Evolutionary conservation across 495 filamentous ascomycete genomes (phyloP).

Genomic region (Penicillium steckii): DNA sequence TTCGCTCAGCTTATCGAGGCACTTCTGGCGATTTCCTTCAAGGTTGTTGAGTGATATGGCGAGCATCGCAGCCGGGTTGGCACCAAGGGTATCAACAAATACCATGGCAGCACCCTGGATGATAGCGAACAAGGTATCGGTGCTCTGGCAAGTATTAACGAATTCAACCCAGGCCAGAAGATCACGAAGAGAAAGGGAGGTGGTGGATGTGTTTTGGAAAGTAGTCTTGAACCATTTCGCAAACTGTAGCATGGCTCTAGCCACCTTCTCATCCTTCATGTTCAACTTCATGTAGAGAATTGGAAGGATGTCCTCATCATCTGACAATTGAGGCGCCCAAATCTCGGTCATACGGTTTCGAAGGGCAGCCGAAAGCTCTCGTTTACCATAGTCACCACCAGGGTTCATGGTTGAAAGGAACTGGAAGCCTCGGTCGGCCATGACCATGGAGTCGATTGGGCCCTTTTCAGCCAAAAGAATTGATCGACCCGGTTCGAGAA

Average conservation of each 20-base stretch:
- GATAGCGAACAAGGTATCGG: slow-evolving; percentile 57
- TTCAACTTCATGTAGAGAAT: slow-evolving; percentile 77
- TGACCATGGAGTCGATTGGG: slow-evolving; percentile 71
- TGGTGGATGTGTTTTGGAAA: slow-evolving; percentile 69
- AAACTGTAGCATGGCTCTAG: slow-evolving; percentile 72
- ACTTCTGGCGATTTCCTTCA: slow-evolving; percentile 62
- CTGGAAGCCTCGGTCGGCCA: slow-evolving; percentile 81
- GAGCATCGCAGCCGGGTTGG: slow-evolving; percentile 84
- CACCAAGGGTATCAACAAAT: slow-evolving; percentile 91
- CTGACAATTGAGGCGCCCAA: slow-evolving; percentile 84
- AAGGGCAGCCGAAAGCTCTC: slow-evolving; percentile 91
- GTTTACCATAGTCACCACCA: slow-evolving; percentile 96
- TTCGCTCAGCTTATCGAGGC: slow-evolving; percentile 68
- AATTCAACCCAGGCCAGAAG: slow-evolving; percentile 93
- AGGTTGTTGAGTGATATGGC: slow-evolving; percentile 59
- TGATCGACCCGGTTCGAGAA: slow-evolving; percentile 84
- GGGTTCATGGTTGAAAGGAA: slow-evolving; percentile 99
- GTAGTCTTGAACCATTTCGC: slow-evolving; percentile 85
- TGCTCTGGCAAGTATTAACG: slow-evolving; percentile 61
- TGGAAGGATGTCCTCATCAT: slow-evolving; percentile 79
- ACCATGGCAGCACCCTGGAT: slow-evolving; percentile 92
- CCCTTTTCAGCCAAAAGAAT: slow-evolving; percentile 95
- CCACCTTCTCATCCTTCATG: slow-evolving; percentile 44
- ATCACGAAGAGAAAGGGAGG: slow-evolving; percentile 83
- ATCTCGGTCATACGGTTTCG: slow-evolving; percentile 98